Percentiles rank a stretch among this genome's conserved stretches.
phyloP scores from a whole-genome alignment of 2,329 filamentous ascomycete genomes.

The Sarocladium kiliense region DNA sequence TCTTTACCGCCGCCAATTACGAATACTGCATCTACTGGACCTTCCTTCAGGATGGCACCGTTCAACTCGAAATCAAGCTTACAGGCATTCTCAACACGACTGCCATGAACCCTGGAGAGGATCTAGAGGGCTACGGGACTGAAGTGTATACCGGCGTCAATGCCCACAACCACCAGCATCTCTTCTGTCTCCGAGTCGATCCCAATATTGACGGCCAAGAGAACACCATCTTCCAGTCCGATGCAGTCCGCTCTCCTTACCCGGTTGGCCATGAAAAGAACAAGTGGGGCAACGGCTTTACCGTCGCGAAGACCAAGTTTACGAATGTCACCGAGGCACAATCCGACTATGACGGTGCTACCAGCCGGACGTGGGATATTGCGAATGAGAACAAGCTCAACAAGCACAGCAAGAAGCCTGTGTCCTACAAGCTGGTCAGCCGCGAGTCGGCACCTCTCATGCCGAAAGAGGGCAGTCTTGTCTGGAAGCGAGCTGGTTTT shows the following conservation, averaged over 20 bases:
- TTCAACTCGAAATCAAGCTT: slow-evolving; percentile 12
- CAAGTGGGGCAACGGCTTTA: slow-evolving; percentile 72
- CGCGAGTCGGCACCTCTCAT: slow-evolving; percentile 73
- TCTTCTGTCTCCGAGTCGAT: slow-evolving; percentile 13
- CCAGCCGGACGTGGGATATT: slow-evolving; percentile 82
- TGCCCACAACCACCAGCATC: slow-evolving; percentile 13
- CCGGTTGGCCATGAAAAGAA: slow-evolving; percentile 9
- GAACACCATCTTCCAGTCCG: slow-evolving; percentile 11
- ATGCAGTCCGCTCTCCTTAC: slow-evolving; percentile 8
- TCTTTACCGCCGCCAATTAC: slow-evolving; percentile 74
- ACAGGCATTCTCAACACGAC: slow-evolving; percentile 14
- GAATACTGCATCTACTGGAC: slow-evolving; percentile 44
- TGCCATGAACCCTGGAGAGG: slow-evolving; percentile 9
- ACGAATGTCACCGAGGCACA: slow-evolving; percentile 9
- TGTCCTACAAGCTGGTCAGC: slow-evolving; percentile 83
- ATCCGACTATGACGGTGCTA: slow-evolving; percentile 11
- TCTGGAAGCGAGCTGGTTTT: slow-evolving; percentile 86
- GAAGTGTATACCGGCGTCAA: slow-evolving; percentile 12
- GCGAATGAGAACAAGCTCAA: slow-evolving; percentile 76
- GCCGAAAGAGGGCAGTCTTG: slow-evolving; percentile 73
- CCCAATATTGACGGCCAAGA: slow-evolving; percentile 13
- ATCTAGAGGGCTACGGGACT: slow-evolving; percentile 5
- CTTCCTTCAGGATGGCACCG: slow-evolving; percentile 11
- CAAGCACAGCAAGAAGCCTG: slow-evolving; percentile 77
- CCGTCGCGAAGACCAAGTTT: slow-evolving; percentile 76